Base-by-base conservation (phyloP, 208 protist genomes). In the Angomonas ambiguus region DNA sequence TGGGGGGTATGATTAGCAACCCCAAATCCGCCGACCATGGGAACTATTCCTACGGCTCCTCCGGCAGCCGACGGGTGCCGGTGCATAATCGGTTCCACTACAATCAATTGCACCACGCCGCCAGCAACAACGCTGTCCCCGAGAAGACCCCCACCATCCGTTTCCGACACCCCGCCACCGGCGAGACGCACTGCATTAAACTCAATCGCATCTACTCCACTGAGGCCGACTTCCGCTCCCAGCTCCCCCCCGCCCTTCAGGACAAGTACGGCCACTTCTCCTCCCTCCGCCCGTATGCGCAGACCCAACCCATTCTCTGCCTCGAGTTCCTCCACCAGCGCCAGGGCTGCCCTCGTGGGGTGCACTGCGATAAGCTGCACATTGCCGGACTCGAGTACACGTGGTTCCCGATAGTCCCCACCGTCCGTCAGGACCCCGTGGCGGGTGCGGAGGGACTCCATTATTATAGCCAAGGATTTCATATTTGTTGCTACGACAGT, bases 311-410 rank as follows among this genome's bases (percentile, higher is more conserved):
- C n/a, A 49, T 67, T 16, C 61, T 88, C 33, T 88, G 82, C 71
- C n/a, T 74, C 45, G 76, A 74, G 69, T 84, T 82, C 57, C 69
- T 84, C 59, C 72, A 62, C 59, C 33, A 62, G 34, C 74, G 78
- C 38, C 16, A 8, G 8, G 76, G 71, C 31, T 93, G 87, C 67
- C 53, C 76, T 25, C 62, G 83, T 55, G 84, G 82, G 34, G 84
- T 80, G 65, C 70, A 72, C 41, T 93, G 87, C 63, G 66, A 79
- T n/a, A 83, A 88, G 63, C 80, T 94, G 28, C 88, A 94, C 76
- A 78, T 91, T 16, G 74, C 78, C 13, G 83, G 79, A 28, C 48
- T 80, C 41, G 84, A 91, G 70, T 82, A 94, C 78, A 79, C 75
- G 62, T 94, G 88, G 85, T 69, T 72, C 32, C 79, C 82, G 28